Percentiles rank a stretch among this genome's conserved stretches.
Conservation (phyloP, 2,329 filamentous ascomycete genomes). For the Exophiala oligosperma region DNA sequence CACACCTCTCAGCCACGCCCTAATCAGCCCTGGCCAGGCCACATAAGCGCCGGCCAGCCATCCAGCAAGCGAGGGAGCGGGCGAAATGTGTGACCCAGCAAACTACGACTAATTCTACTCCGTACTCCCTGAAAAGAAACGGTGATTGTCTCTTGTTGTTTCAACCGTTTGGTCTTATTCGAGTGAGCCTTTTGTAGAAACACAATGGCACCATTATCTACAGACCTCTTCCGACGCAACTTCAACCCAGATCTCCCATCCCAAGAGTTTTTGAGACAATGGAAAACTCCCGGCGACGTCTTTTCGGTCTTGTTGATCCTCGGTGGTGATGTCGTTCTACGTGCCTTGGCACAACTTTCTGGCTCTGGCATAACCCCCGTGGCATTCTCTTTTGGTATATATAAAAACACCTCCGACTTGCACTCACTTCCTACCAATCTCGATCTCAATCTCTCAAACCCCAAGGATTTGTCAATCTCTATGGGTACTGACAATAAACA, state of each 20-base stretch:
- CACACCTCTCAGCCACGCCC: no score
- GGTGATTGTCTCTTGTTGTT: not conserved
- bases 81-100: no score
- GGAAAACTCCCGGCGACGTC: slow-evolving; percentile 17
- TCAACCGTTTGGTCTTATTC: not conserved
- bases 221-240: not conserved
- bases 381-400: slow-evolving; percentile 37
- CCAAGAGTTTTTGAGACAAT: not conserved
- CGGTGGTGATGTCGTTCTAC: slow-evolving; percentile 38
- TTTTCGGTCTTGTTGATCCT: slow-evolving; percentile 37
- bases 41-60: no score
- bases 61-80: no score
- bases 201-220: not conserved
- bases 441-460: not conserved
- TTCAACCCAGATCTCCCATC: not conserved
- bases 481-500: not conserved
- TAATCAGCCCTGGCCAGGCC: no score
- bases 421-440: not conserved
- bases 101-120: no score
- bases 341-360: slow-evolving; percentile 36
- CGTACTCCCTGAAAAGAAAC: not conserved
- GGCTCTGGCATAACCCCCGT: slow-evolving; percentile 32
- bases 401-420: no score
- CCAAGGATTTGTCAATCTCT: not conserved
- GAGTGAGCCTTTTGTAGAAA: no score